Evolutionary conservation across 2,329 filamentous ascomycete genomes (phyloP), one percentile per base, ranked within the genome.

Genomic region (Fusarium transvaalense): DNA sequence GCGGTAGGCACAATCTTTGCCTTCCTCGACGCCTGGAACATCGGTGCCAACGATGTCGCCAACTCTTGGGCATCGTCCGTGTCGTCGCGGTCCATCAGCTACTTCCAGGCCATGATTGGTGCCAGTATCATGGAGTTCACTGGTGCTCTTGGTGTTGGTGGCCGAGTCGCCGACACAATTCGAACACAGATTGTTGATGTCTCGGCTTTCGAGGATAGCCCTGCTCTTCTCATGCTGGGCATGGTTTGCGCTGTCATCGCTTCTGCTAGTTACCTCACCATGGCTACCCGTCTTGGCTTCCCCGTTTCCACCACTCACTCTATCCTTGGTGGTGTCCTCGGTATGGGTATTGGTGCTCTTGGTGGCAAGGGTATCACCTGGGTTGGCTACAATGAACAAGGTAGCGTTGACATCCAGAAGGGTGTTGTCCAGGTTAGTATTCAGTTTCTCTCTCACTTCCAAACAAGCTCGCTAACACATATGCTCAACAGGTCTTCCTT

Each of bases 51-150:
- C 79, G 91, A 92, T 90, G 90, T 92, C 62, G 90, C 91, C 78
- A 93, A 92, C 82, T 87, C 89, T 3, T 93, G 89, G 87, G 90
- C 90, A n/a, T 91, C 89, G 34, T 90, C 87, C 68, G 91, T 92
- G 61, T 91, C 89, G 2, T 92, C 90, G 5, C 83, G 89, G 38
- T 92, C 90, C 61, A 78, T 91, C 41, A 84, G 85, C 19, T 86
- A 89, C 76, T 64, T 85, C 54, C 87, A 90, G 76, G 88, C 86
- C 68, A 87, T 88, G 86, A 68, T 84, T 14, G 78, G 87, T 29
- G 87, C 85, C 37, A 82, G 84, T 43, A 74, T 89, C 61, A 88
- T 89, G 80, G 88, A 91, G 77, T 87, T 90, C 69, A 77, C 82
- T n/a, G 89, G 89, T 51, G 83, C 86, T 41, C 80, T 90, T 31